phyloP scores from a whole-genome alignment of 1,139 yeast species.

The Insectozyma bohioensis region DNA sequence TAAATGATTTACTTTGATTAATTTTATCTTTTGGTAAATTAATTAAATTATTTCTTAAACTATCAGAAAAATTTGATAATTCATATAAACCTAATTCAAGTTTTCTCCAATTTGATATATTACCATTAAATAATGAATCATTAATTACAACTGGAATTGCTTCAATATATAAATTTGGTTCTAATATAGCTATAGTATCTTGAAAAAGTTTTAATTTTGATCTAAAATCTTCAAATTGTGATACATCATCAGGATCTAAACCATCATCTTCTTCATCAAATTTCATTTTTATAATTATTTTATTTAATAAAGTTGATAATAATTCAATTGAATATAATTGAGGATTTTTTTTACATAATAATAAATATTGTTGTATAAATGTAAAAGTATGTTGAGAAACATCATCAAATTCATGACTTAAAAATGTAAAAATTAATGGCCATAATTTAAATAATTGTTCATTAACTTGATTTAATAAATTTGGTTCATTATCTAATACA shows the following conservation, averaged over 20 bases:
- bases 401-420: slow-evolving; percentile 85
- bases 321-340: slow-evolving; percentile 43
- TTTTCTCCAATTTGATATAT: slow-evolving; percentile 62
- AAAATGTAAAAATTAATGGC: slow-evolving; percentile 71
- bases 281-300: slow-evolving; percentile 74
- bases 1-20: slow-evolving; percentile 58
- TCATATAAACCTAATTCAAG: slow-evolving; percentile 87
- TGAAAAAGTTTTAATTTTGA: slow-evolving; percentile 73
- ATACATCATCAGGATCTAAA: slow-evolving; percentile 45
- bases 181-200: slow-evolving; percentile 77
- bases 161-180: slow-evolving; percentile 70
- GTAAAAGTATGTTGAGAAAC: slow-evolving; percentile 82
- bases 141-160: slow-evolving; percentile 68
- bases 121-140: slow-evolving; percentile 46
- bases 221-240: slow-evolving; percentile 80
- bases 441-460: slow-evolving; percentile 46
- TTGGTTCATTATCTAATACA: slow-evolving; percentile 54
- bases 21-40: slow-evolving; percentile 66
- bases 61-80: slow-evolving; percentile 75
- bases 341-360: slow-evolving; percentile 62
- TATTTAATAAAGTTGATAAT: slow-evolving; percentile 61
- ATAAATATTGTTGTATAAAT: slow-evolving; percentile 70
- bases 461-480: slow-evolving; percentile 43
- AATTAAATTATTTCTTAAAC: slow-evolving; percentile 70
- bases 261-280: slow-evolving; percentile 70